phyloP scores from a whole-genome alignment of 306 rosid species.

The Abrus pulchellus region DNA sequence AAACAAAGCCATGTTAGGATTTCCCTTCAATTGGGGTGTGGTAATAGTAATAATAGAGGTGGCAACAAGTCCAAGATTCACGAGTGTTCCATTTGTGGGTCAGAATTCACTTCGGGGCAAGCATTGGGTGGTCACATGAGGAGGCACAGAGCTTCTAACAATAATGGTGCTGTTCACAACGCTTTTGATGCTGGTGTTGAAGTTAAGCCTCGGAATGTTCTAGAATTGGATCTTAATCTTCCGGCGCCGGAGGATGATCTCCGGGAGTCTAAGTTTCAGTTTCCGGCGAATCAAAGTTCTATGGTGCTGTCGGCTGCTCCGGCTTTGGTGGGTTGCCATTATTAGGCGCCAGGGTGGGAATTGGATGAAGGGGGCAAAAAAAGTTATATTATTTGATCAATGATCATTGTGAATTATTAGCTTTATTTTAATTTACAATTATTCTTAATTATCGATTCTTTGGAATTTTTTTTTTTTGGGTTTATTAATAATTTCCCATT shows the following conservation, averaged over 20 bases:
- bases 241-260: slow-evolving; percentile 91
- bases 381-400: slow-evolving; percentile 30
- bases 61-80: slow-evolving; percentile 65
- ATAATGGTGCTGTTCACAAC: background rate
- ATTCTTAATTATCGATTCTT: slow-evolving; percentile 58
- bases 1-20: slow-evolving; percentile 27
- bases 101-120: slow-evolving; percentile 89
- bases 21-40: slow-evolving; percentile 49
- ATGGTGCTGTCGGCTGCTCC: slow-evolving; percentile 70
- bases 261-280: slow-evolving; percentile 68
- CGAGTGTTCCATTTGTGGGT: slow-evolving; percentile 92
- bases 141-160: slow-evolving; percentile 67
- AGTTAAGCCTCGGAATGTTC: slow-evolving; percentile 58
- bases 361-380: background rate
- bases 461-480: slow-evolving; percentile 34
- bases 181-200: background rate
- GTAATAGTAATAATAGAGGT: slow-evolving; percentile 3
- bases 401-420: slow-evolving; percentile 68
- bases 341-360: slow-evolving; percentile 58
- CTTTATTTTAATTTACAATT: slow-evolving; percentile 52
- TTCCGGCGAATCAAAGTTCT: slow-evolving; percentile 55
- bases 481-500: slow-evolving; percentile 40
- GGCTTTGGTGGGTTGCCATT: slow-evolving; percentile 89
- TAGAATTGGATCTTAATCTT: slow-evolving; percentile 84
- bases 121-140: slow-evolving; percentile 98